A percentile compares a stretch with the other conserved stretches of the same genome.
These are phyloP conservation scores for Chlamydomonas sphaeroides DNA, from an alignment of 139 green algal species.

Conservation along the genomic window DNA sequence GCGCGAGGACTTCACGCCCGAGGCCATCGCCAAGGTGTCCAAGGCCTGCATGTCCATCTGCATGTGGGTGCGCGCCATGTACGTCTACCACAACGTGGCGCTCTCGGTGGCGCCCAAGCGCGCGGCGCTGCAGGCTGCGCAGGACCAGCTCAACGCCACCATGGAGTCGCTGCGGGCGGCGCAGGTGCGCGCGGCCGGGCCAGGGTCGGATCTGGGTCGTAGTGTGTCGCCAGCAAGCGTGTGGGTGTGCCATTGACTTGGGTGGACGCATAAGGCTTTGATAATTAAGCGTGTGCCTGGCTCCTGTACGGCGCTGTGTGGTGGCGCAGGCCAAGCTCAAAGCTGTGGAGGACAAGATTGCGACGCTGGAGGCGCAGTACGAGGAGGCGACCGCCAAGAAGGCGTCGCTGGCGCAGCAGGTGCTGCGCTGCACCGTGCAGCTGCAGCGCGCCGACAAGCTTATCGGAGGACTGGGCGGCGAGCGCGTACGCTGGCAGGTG, in stretches of 20 bases:
- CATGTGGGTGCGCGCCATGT: conserved; percentile 87
- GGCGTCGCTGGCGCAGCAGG: conserved; percentile 73
- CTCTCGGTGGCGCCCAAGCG: conserved; percentile 82
- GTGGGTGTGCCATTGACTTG: no score
- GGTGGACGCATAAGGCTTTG: no score
- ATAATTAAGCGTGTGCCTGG: no score
- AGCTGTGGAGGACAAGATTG: conserved; percentile 81
- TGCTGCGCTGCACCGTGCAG: conserved; percentile 70
- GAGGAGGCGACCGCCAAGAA: conserved; percentile 81
- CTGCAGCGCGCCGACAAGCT: conserved; percentile 83
- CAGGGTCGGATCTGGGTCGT: conserved; percentile 67
- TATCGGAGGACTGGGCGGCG: conserved; percentile 83
- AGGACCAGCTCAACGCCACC: conserved; percentile 65
- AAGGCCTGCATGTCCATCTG: conserved; percentile 91
- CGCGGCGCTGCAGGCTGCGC: conserved; percentile 61
- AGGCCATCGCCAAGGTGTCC: conserved; percentile 79
- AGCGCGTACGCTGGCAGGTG: conserved; percentile 75
- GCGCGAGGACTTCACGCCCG: conserved; percentile 79
- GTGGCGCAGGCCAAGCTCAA: conserved; percentile 67
- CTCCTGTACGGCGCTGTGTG: background rate
- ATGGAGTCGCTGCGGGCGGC: conserved; percentile 65
- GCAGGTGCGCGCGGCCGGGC: conserved; percentile 44
- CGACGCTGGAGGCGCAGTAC: conserved; percentile 68
- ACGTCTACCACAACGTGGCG: conserved; percentile 86
- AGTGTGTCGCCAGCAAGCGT: no score